These are phyloP conservation scores for Suillus subluteus DNA, from an alignment of 768 basidiomycete genomes.

Conservation along the genomic window DNA sequence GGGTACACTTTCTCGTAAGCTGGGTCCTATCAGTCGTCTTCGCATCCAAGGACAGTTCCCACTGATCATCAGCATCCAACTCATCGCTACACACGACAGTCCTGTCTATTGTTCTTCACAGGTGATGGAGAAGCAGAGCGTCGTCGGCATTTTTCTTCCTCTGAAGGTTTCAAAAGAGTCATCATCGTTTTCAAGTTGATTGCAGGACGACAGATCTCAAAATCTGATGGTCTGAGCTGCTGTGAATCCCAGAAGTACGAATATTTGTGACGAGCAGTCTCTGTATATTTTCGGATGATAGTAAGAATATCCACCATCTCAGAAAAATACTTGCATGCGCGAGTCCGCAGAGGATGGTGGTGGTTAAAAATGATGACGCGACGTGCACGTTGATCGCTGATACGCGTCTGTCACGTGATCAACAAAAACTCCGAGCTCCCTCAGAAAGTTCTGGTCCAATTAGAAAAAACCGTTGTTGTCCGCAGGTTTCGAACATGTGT, in stretches of 20 bases:
- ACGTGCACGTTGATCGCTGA: background rate
- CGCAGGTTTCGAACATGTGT: no score
- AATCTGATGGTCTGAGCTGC: background rate
- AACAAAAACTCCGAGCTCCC: no score
- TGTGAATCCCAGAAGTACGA: slow-evolving; percentile 32
- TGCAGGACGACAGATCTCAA: slow-evolving; percentile 29
- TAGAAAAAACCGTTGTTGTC: no score
- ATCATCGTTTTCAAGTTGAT: slow-evolving; percentile 32
- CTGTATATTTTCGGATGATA: slow-evolving; percentile 25
- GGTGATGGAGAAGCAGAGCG: slow-evolving; percentile 8
- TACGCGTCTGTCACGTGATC: slow-evolving; percentile 2
- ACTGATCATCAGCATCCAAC: slow-evolving; percentile 3
- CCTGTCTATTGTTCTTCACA: slow-evolving; percentile 21
- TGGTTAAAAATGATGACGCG: slow-evolving; percentile 5
- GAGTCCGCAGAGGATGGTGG: background rate
- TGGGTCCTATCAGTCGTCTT: slow-evolving; percentile 7
- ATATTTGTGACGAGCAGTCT: slow-evolving; percentile 28
- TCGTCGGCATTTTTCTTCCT: slow-evolving; percentile 22
- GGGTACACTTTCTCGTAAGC: slow-evolving; percentile 25
- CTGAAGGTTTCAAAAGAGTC: slow-evolving; percentile 17
- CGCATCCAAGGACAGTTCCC: slow-evolving; percentile 1
- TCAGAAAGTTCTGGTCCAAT: no score
- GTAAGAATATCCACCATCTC: slow-evolving; percentile 11
- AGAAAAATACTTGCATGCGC: background rate
- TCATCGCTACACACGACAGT: background rate